Evolutionary conservation across 352 stramenopile genomes (phyloP).

Genomic region (Phytophthora idaei): DNA sequence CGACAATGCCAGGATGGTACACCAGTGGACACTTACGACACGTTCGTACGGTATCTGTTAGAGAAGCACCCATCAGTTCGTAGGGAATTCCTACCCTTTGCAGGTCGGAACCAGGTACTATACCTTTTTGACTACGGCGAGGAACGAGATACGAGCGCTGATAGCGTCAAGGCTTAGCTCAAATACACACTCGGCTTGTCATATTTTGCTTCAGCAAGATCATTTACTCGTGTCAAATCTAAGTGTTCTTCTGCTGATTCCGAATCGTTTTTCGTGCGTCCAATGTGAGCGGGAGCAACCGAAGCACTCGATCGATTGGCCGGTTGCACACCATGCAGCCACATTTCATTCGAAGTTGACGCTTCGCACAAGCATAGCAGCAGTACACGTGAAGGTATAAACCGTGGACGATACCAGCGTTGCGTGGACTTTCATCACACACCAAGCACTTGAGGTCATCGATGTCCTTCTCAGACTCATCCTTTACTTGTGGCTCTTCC

Average conservation of each 20-base stretch:
- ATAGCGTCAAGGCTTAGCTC: constrained; percentile 1
- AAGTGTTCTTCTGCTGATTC: constrained; percentile 31
- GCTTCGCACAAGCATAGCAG: constrained; percentile 83
- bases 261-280: constrained; percentile 51
- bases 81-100: constrained; percentile 74
- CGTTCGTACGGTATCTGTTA: constrained; percentile 82
- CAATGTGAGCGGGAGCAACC: constrained; percentile 71
- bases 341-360: constrained; percentile 49
- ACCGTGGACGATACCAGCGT: constrained; percentile 74
- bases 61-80: constrained; percentile 79
- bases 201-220: background rate
- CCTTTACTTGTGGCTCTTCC: constrained; percentile 19
- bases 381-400: constrained; percentile 85
- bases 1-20: constrained; percentile 62
- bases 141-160: constrained; percentile 4
- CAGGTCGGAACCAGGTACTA: constrained; percentile 85
- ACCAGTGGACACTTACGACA: constrained; percentile 78
- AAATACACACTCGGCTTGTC: constrained; percentile 1
- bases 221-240: constrained; percentile 1
- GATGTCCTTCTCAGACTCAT: constrained; percentile 38
- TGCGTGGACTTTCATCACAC: constrained; percentile 60
- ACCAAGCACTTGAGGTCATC: constrained; percentile 77
- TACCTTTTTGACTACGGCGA: constrained; percentile 72
- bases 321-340: constrained; percentile 79
- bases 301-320: constrained; percentile 79